Percentiles rank a stretch among this genome's conserved stretches.
These are phyloP conservation scores for Asterophora parasitica DNA, from an alignment of 768 basidiomycete species.

Conservation along the genomic window DNA sequence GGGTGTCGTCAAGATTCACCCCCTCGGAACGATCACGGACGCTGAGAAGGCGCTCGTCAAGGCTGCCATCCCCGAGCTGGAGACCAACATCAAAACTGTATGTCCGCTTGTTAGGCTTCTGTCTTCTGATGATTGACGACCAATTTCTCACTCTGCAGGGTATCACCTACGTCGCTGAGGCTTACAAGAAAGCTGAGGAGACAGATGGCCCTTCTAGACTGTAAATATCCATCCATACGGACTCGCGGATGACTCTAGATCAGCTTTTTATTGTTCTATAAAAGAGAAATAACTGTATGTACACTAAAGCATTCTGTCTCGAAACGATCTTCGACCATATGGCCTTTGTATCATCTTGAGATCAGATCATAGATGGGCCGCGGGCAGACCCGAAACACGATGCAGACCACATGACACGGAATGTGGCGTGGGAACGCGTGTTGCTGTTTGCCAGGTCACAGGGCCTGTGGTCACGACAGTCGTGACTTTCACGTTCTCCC, in stretches of 20 bases:
- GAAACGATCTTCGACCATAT: too few relatives aligned
- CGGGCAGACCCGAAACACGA: constrained; percentile 14
- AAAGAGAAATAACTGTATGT: constrained; percentile 8
- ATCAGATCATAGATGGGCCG: too few relatives aligned
- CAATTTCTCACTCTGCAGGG: constrained; percentile 22
- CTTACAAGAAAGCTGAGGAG: constrained; percentile 23
- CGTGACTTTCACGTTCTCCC: constrained; percentile 28
- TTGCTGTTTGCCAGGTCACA: constrained; percentile 25
- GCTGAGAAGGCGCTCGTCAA: constrained; percentile 73
- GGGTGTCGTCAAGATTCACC: constrained; percentile 78
- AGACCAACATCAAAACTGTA: constrained; percentile 67
- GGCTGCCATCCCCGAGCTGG: constrained; percentile 78
- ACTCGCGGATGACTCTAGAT: constrained; percentile 1
- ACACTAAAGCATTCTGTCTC: constrained; percentile 3
- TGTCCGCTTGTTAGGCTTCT: constrained; percentile 15
- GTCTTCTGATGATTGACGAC: not conserved
- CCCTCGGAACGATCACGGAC: constrained; percentile 71
- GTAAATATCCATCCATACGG: constrained; percentile 7
- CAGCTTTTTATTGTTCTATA: constrained; percentile 6
- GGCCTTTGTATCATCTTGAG: too few relatives aligned
- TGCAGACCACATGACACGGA: constrained; percentile 13
- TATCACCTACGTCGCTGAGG: constrained; percentile 31
- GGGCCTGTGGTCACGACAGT: constrained; percentile 25
- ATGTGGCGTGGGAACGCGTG: constrained; percentile 23
- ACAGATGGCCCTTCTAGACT: constrained; percentile 18